Evolutionary conservation across 345 rosid genomes (phyloP).

Genomic region (Citrus unshiu): DNA sequence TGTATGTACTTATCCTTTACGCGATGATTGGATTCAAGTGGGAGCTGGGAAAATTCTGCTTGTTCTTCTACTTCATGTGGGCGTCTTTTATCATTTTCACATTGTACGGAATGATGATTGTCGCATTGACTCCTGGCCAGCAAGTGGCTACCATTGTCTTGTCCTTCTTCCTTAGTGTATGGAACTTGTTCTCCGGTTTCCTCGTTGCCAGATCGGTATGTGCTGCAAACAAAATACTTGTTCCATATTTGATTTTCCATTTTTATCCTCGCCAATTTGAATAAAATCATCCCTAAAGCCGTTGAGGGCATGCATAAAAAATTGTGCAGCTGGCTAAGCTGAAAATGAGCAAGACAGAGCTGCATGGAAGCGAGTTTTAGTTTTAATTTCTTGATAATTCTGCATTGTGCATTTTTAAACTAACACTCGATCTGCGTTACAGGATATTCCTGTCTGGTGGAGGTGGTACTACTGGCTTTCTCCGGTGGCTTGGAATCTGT

Average conservation of each 20-base stretch:
- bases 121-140: slow-evolving; percentile 69
- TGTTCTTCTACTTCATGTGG: slow-evolving; percentile 60
- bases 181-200: slow-evolving; percentile 92
- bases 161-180: slow-evolving; percentile 78
- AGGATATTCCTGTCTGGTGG: slow-evolving; percentile 88
- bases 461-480: slow-evolving; percentile 89
- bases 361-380: not conserved
- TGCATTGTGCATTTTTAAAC: not conserved
- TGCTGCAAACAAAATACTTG: not conserved
- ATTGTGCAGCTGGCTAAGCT: not conserved
- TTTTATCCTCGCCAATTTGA: not conserved
- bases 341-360: too few relatives aligned
- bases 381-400: too few relatives aligned
- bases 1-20: slow-evolving; percentile 55
- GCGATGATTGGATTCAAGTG: slow-evolving; percentile 71
- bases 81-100: slow-evolving; percentile 73
- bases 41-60: slow-evolving; percentile 45
- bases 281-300: not conserved
- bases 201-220: slow-evolving; percentile 64
- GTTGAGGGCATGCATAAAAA: not conserved
- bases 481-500: slow-evolving; percentile 81
- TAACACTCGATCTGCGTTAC: slow-evolving; percentile 1
- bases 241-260: not conserved
- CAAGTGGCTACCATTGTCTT: slow-evolving; percentile 67
- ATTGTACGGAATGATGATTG: slow-evolving; percentile 79